phyloP scores from a whole-genome alignment of 768 basidiomycete genomes.

The Mycena belliarum region DNA sequence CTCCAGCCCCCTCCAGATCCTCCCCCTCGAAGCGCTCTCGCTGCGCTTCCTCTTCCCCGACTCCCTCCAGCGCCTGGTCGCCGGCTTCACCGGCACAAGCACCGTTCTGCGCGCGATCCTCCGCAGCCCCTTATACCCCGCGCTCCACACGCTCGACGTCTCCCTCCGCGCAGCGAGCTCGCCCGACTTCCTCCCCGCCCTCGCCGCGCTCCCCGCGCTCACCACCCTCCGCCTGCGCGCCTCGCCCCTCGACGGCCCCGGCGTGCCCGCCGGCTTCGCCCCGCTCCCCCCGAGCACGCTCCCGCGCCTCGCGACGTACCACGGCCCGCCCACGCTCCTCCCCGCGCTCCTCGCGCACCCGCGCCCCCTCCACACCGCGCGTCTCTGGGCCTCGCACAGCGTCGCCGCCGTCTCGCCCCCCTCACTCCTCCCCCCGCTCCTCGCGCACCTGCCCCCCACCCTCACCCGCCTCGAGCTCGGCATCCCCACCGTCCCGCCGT shows the following conservation, averaged over 20 bases:
- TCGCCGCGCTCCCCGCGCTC: conserved; percentile 20
- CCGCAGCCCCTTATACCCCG: neutral
- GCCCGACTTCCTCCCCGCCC: conserved; percentile 19
- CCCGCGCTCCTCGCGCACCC: conserved; percentile 17
- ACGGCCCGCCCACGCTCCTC: conserved; percentile 22
- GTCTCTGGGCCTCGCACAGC: conserved; percentile 25
- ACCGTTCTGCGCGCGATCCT: conserved; percentile 15
- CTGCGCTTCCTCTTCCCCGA: conserved; percentile 17
- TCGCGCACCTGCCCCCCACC: conserved; percentile 9
- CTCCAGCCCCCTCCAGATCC: conserved; percentile 10
- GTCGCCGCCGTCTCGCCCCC: conserved; percentile 18
- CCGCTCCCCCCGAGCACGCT: conserved; percentile 9
- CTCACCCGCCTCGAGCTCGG: conserved; percentile 19
- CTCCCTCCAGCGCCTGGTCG: conserved; percentile 13
- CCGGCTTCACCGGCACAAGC: conserved; percentile 23
- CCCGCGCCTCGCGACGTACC: conserved; percentile 20
- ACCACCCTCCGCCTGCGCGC: conserved; percentile 21
- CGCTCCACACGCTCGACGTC: conserved; percentile 20
- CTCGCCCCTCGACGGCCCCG: conserved; percentile 10
- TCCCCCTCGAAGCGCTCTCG: conserved; percentile 1
- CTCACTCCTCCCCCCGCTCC: conserved; percentile 9
- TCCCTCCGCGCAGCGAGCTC: conserved; percentile 16
- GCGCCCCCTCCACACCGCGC: conserved; percentile 17
- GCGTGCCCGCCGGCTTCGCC: neutral
- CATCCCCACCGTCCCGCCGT: conserved; percentile 15